Base-by-base conservation (phyloP, 192 early-diverging fungal species). In the Coemansia sp. region DNA sequence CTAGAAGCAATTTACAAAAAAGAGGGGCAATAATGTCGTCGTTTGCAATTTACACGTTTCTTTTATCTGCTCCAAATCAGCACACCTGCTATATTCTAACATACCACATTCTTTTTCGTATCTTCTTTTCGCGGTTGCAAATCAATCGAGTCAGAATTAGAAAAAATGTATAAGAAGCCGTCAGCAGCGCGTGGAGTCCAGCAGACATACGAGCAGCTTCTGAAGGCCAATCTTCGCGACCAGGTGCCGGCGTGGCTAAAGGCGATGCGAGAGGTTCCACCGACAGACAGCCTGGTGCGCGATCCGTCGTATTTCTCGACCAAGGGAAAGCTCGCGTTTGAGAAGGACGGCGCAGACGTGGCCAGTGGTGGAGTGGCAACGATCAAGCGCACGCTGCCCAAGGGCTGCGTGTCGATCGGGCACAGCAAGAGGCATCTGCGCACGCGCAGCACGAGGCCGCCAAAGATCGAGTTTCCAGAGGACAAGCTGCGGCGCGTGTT, bases 401-500 rank as follows among this genome's bases (percentile, higher is more conserved):
- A 54, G 27, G 71, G 68, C 16, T 78, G 75, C 32, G 75, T 82
- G 13, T 47, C 74, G 29, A 52, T 54, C 27, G 24, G 55, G 13
- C 72, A 75, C 69, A 79, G 82, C 61, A 85, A 83, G 65, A 78
- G 82, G 59, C 74, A 84, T 39, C 78, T 90, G 61, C 84, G 83
- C 47, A 86, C 85, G 46, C 78, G 66, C 69, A 81, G 79, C 35
- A 82, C 85, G 28, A 65, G 78, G 68, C 89, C 91, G 48, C 85
- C 83, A 16, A 70, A 67, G 56, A 95, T 98, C 32, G 86, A 82
- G 34, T 98, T 93, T 63, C 91, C 91, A 6, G 94, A 97, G 76
- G 96, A 98, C 77, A 60, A 70, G 58, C 83, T 98, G 61, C 87
- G 96, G 55, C 56, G 82, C 55, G 85, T 83, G 56, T 98, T 98